Conservation (phyloP, 2,329 filamentous ascomycete genomes). For the Stylonectria norvegica region DNA sequence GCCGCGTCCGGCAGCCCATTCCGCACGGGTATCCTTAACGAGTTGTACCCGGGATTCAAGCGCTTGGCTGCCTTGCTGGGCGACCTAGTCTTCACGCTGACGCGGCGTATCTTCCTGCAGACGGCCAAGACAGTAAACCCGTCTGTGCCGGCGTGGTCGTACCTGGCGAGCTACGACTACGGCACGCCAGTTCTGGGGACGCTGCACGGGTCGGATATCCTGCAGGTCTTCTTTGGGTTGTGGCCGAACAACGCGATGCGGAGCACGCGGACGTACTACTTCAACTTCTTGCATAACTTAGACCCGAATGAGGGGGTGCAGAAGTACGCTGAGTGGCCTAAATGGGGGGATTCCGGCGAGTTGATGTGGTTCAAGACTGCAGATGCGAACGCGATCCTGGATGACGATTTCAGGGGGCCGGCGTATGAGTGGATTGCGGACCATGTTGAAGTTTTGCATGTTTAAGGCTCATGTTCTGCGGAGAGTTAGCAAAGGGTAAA, state of each 20-base stretch:
- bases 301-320: conserved; percentile 61
- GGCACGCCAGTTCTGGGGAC: conserved; percentile 71
- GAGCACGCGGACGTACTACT: conserved; percentile 65
- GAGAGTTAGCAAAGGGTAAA: neutral
- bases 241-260: conserved; percentile 58
- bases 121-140: conserved; percentile 46
- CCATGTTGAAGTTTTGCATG: conserved; percentile 23
- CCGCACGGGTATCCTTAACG: conserved; percentile 64
- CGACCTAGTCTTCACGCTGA: conserved; percentile 71
- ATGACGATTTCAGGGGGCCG: conserved; percentile 38
- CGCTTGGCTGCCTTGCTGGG: conserved; percentile 72
- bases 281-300: conserved; percentile 66
- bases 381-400: conserved; percentile 28
- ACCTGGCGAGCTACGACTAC: conserved; percentile 69
- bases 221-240: conserved; percentile 66
- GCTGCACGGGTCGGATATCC: conserved; percentile 67
- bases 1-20: conserved; percentile 65
- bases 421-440: conserved; percentile 27
- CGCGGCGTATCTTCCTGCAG: conserved; percentile 62
- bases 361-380: conserved; percentile 47
- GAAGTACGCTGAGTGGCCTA: conserved; percentile 39
- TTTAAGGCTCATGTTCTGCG: conserved; percentile 16
- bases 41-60: conserved; percentile 74
- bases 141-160: conserved; percentile 67
- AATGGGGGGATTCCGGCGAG: conserved; percentile 42